A percentile compares a stretch with the other conserved stretches of the same genome.
phyloP scores from a whole-genome alignment of 2,329 filamentous ascomycete species.

The Fusarium sacchari region DNA sequence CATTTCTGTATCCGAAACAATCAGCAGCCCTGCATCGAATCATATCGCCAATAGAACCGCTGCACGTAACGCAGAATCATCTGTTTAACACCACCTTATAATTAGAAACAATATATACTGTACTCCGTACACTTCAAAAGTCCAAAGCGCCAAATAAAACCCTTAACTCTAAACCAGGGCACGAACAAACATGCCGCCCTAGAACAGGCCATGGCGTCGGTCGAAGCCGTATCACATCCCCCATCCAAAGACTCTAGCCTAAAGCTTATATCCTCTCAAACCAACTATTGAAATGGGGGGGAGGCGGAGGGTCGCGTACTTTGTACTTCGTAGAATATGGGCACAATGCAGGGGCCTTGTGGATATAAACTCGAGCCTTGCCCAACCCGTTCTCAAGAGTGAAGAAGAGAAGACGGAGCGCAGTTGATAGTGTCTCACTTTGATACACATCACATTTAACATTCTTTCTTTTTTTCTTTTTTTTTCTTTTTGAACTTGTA shows the following conservation, averaged over 20 bases:
- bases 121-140: too few relatives aligned
- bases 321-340: not conserved
- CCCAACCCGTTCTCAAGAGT: not conserved
- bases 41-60: not conserved
- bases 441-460: conserved; percentile 14
- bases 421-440: conserved; percentile 10
- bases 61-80: not conserved
- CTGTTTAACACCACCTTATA: not conserved
- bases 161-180: not conserved
- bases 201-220: conserved; percentile 10
- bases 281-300: conserved; percentile 2
- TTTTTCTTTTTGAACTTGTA: not conserved
- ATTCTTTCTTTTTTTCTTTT: conserved; percentile 15
- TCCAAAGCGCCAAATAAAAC: not conserved
- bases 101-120: not conserved
- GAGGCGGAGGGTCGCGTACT: not conserved
- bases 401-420: conserved; percentile 3
- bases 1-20: not conserved
- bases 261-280: conserved; percentile 26
- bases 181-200: not conserved
- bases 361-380: conserved; percentile 27
- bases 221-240: conserved; percentile 25
- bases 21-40: not conserved
- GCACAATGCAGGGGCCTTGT: not conserved
- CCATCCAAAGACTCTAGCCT: not conserved